phyloP scores from a whole-genome alignment of 1,284 basidiomycete species.

The Malassezia equina region DNA sequence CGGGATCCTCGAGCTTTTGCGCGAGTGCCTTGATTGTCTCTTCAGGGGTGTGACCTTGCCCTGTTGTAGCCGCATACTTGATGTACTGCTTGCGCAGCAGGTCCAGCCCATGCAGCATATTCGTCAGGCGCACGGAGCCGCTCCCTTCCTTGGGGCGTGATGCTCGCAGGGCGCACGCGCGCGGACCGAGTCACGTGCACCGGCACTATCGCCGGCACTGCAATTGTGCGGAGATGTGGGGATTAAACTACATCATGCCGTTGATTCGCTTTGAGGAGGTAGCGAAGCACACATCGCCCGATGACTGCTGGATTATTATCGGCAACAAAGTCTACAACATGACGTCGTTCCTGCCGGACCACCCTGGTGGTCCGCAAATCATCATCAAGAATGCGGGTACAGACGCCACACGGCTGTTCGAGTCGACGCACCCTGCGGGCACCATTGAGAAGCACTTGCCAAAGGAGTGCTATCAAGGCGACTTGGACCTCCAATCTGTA shows the following conservation, averaged over 20 bases:
- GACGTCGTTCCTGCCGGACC: constrained; percentile 66
- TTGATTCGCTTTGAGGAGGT: constrained; percentile 29
- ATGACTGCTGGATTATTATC: constrained; percentile 55
- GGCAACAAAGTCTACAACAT: constrained; percentile 54
- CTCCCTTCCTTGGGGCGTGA: not conserved
- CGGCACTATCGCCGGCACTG: not conserved
- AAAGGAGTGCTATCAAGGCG: constrained; percentile 38
- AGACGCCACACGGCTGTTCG: constrained; percentile 54
- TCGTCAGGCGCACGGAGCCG: constrained; percentile 6
- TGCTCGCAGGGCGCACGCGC: not conserved
- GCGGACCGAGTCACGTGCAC: not conserved
- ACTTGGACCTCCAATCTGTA: constrained; percentile 32
- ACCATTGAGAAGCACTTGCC: constrained; percentile 44
- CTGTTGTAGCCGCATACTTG: constrained; percentile 35
- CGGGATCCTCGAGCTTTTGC: constrained; percentile 58
- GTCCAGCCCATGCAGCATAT: constrained; percentile 45
- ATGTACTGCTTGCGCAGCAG: constrained; percentile 43
- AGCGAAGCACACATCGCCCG: constrained; percentile 53
- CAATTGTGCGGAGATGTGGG: not conserved
- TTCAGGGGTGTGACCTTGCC: constrained; percentile 59
- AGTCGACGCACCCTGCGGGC: constrained; percentile 44
- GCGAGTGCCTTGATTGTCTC: constrained; percentile 78
- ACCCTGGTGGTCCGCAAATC: constrained; percentile 69
- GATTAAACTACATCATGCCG: constrained; percentile 10
- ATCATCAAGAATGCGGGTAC: constrained; percentile 68